A percentile compares a stretch with the other conserved stretches of the same genome.
phyloP scores from a whole-genome alignment of 1,284 basidiomycete species.

The Bothia castanella region DNA sequence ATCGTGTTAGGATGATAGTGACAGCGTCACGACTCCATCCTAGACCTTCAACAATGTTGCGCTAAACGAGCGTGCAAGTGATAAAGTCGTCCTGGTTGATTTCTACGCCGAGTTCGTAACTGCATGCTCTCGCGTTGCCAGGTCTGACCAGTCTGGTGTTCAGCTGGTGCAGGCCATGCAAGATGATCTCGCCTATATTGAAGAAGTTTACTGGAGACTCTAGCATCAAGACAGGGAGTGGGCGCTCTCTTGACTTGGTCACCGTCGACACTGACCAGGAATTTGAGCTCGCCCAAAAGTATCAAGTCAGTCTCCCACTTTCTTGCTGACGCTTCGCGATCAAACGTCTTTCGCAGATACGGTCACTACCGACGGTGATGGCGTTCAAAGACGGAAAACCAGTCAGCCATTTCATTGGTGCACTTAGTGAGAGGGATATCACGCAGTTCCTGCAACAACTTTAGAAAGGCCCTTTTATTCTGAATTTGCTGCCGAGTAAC shows the following conservation, averaged over 20 bases:
- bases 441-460: constrained; percentile 48
- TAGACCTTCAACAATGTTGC: constrained; percentile 52
- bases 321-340: background rate
- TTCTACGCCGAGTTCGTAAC: constrained; percentile 69
- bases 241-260: constrained; percentile 59
- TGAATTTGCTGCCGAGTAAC: constrained; percentile 15
- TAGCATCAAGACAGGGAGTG: constrained; percentile 47
- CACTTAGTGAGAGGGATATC: constrained; percentile 48
- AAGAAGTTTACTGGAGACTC: constrained; percentile 48
- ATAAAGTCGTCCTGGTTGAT: constrained; percentile 63
- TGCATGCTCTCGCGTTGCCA: background rate
- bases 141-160: constrained; percentile 8
- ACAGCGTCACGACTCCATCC: background rate
- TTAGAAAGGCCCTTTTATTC: constrained; percentile 11
- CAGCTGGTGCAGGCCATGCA: constrained; percentile 77
- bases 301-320: constrained; percentile 39
- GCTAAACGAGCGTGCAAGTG: constrained; percentile 35
- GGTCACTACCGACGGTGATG: constrained; percentile 67
- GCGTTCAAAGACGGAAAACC: constrained; percentile 61
- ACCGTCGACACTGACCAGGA: constrained; percentile 64
- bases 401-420: constrained; percentile 58
- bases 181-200: constrained; percentile 61
- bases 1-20: background rate
- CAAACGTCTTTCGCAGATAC: constrained; percentile 41
- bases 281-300: constrained; percentile 45